Percentiles rank a stretch among this genome's conserved stretches.
phyloP scores from a whole-genome alignment of 768 basidiomycete species.

The Rhodotorula taiwanensis region DNA sequence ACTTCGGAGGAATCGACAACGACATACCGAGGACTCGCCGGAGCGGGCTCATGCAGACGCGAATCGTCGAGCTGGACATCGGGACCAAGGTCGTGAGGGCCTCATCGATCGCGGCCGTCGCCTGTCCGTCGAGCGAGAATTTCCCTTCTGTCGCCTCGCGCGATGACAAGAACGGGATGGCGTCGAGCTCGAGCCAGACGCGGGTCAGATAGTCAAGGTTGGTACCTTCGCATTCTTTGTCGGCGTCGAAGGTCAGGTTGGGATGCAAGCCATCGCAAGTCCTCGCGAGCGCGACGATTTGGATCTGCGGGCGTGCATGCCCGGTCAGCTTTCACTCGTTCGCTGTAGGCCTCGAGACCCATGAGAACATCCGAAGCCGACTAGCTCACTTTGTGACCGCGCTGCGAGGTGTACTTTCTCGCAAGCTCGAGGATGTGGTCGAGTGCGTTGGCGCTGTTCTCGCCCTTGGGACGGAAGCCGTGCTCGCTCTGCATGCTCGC shows the following conservation, averaged over 20 bases:
- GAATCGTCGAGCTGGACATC: constrained; percentile 14
- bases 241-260: constrained; percentile 1
- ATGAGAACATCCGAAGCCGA: too few relatives aligned
- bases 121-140: constrained; percentile 24
- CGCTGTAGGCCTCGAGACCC: too few relatives aligned
- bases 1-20: too few relatives aligned
- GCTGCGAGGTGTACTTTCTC: background rate
- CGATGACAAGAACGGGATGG: constrained; percentile 18
- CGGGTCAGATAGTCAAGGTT: constrained; percentile 10
- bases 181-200: constrained; percentile 30
- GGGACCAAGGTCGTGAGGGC: constrained; percentile 8
- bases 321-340: background rate
- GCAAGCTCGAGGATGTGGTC: constrained; percentile 7
- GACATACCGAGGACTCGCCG: constrained; percentile 17
- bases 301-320: background rate
- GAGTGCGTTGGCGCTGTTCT: background rate
- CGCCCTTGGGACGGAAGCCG: constrained; percentile 1
- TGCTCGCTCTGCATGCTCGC: background rate
- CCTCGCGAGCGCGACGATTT: constrained; percentile 4
- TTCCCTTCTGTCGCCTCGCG: background rate
- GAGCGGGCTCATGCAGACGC: constrained; percentile 1
- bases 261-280: constrained; percentile 2
- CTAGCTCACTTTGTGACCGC: constrained; percentile 11
- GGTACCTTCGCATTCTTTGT: background rate
- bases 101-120: constrained; percentile 16